Base-by-base conservation (phyloP, 106 monocot genomes). In the Dendrobium nobile region DNA sequence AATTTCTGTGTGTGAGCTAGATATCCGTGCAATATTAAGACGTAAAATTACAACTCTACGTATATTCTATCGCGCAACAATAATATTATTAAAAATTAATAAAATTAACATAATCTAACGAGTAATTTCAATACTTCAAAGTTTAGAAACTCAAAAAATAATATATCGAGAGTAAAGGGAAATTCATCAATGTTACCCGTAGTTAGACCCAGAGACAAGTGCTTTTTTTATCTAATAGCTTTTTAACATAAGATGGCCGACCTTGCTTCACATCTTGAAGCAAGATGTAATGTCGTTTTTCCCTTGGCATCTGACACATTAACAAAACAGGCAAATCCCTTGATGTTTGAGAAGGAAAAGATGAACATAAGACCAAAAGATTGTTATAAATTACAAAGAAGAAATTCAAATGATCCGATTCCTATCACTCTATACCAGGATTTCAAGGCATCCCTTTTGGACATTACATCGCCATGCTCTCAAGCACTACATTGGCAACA, bases 301-400 rank as follows among this genome's bases (percentile, higher is more conserved):
- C 95, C 95, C 20, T 83, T 76, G 55, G 70, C 89, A 83, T 95
- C 95, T 82, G 79, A 92, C 15, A 98, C 90, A 83, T 94, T 98
- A 15, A 98, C 94, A 84, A 92, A 98, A 78, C 94, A 47, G 20
- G 91, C 87, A 72, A 89, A 98, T 80, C 97, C 97, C 97, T 94
- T 98, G 78, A 20, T 47, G 58, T 8, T 9, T 41, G 19, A 78
- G 10, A 78, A 27, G 16, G 31, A 10, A 78, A 75, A 37, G 37
- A 37, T 3, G 37, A 37, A 3, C 3, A 37, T 0, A 37, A 18
- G 26, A 27, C 15, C 45, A 40, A 67, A 64, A 37, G 10, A 74
- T 42, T 3, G 54, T 48, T 45, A 67, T 16, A 43, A 7, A 41
- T 67, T 6, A 0, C 41, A 24, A 16, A 7, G 18, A 20, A 20